Percentiles rank a stretch among this genome's conserved stretches.
Evolutionary conservation across 2,329 filamentous ascomycete species (phyloP).

Genomic region (Cordyceps fumosorosea): DNA sequence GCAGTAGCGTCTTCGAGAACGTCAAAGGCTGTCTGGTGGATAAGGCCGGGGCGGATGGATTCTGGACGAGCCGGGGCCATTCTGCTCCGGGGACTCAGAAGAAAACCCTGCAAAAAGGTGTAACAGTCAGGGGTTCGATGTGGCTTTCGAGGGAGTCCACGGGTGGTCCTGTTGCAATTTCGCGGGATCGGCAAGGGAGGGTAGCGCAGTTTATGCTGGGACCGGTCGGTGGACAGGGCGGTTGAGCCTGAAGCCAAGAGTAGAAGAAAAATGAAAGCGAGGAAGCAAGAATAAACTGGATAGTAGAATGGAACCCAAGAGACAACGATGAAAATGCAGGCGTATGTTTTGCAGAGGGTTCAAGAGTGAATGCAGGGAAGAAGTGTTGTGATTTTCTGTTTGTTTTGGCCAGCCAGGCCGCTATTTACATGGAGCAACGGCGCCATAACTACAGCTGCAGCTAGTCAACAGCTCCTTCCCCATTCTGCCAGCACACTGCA

Average conservation of each 20-base stretch:
- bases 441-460: not conserved
- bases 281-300: not conserved
- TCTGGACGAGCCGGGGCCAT: not conserved
- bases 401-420: not conserved
- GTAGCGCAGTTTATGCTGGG: conserved; percentile 8
- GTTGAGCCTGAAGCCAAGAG: not conserved
- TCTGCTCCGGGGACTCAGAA: not conserved
- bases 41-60: not conserved
- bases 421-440: conserved; percentile 12
- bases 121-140: conserved; percentile 8
- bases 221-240: not conserved
- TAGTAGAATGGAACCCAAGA: not conserved
- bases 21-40: conserved; percentile 6
- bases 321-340: not conserved
- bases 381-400: conserved; percentile 6
- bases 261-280: not conserved
- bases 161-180: conserved; percentile 16
- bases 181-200: conserved; percentile 15
- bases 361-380: not conserved
- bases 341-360: not conserved
- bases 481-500: not conserved
- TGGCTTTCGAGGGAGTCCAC: conserved; percentile 9
- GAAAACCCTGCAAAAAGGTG: conserved; percentile 4
- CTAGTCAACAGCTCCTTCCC: conserved; percentile 2
- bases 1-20: not conserved